Evolutionary conservation across 2,329 filamentous ascomycete species (phyloP), one percentile per base, ranked within the genome.

Genomic region (Periglandula ipomoeae): DNA sequence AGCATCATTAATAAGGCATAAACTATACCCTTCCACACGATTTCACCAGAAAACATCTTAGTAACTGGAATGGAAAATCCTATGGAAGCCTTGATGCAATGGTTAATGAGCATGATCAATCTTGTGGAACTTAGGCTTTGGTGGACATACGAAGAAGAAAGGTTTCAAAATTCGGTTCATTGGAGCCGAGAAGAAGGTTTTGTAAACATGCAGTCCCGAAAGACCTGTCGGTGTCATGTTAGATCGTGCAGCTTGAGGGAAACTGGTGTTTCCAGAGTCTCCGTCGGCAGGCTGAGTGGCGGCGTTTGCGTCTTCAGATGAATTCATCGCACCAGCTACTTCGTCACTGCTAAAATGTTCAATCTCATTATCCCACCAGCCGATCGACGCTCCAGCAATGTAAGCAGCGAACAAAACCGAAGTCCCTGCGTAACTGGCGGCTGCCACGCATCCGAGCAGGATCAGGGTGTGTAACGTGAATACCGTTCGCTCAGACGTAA

Each of bases 31-130:
- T 80, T 78, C 87, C 85, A 93, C 2, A 89, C 65, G 0, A 86
- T 72, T 0, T 66, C 58, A 0, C 77, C 77, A 0, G 62, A 61
- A 56, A 89, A 91, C 72, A 93, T 81, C 5, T 78, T 66, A 0
- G 75, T 78, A 26, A 91, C 83, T 0, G 87, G 87, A 1, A 93
- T 85, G 0, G 86, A 83, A 59, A 91, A 90, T 0, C 87, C 87
- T 32, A 91, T 84, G 0, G 76, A 79, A 1, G 44, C 48, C 48
- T 50, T 9, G 10, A 20, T 22, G 19, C 30, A 32, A 20, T 38
- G 20, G 22, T 35, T 2, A 32, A 15, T 8, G 15, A 11, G 11
- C 10, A 32, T 32, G 30, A 32, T 11, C 11, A 32, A 32, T 32
- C 6, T 32, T 9, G 11, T 11, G 30, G 5, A 15, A 11, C 8